Base-by-base conservation (phyloP, 164 flowering plant genomes). In the Annona squamosa region DNA sequence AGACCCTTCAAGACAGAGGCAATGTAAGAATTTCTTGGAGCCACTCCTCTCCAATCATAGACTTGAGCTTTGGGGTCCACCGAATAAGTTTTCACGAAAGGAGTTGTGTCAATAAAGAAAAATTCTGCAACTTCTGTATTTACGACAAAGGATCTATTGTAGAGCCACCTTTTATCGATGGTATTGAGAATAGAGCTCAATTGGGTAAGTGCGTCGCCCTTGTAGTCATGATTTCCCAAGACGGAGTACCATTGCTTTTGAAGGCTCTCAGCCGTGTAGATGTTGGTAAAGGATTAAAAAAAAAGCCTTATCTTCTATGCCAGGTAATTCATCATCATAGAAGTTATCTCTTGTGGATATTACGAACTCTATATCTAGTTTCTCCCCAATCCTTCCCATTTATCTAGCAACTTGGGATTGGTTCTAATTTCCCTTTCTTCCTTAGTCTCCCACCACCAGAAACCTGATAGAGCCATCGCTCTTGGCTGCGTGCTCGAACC, bases 201-300 rank as follows among this genome's bases (percentile, higher is more conserved):
- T 71, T 95, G 99, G 42, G 97, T 98, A 75, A 82, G 77, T 17
- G 79, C 97, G 75, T 95, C 77, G 3, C 99, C 99, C 26, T 98
- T 85, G 62, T 95, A 95, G 75, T 95, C 99, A 82, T 95, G 99
- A 72, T 95, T 95, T 0, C 99, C 99, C 77, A 95, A 80, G 63
- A 95, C n/a, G 63, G n/a, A 78, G 73, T 90, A 91, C 97, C 97
- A 91, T 45, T 47, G 86, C 76, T 86, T 91, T 59, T 89, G 90
- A 57, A 91, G 74, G 87, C 94, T 87, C 2, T 78, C 71, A 6
- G 93, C 88, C 0, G 88, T 89, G 74, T 91, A 91, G 67, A 91
- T 85, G 1, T 78, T 78, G 48, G 80, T 37, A 77, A 88, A 91
- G 0, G 97, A 91, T 26, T 90, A 85, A 6, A 76, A 76, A n/a